phyloP scores from a whole-genome alignment of 1,139 yeast species.

The Geotrichum citri-aurantii region DNA sequence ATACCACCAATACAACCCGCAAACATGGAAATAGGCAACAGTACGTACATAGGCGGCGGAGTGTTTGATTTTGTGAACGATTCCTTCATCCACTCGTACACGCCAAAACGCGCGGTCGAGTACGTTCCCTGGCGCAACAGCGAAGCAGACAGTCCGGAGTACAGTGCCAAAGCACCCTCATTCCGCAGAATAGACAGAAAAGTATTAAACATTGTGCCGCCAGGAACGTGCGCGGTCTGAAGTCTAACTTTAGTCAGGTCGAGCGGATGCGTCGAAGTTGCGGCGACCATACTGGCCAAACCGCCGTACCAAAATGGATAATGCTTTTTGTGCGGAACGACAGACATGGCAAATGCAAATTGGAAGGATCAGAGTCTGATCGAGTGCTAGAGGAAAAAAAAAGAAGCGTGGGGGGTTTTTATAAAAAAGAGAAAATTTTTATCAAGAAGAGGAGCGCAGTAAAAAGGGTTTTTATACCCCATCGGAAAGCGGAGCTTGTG shows the following conservation, averaged over 20 bases:
- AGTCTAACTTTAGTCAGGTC: constrained; percentile 81
- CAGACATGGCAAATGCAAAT: background rate
- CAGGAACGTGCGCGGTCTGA: constrained; percentile 58
- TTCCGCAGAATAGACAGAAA: constrained; percentile 51
- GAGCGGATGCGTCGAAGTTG: constrained; percentile 53
- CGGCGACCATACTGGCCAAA: constrained; percentile 40
- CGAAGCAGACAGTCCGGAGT: constrained; percentile 78
- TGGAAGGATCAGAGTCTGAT: no score
- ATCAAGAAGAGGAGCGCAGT: background rate
- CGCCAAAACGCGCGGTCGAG: constrained; percentile 79
- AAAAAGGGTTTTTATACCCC: background rate
- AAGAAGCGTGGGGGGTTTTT: background rate
- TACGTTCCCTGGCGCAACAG: constrained; percentile 82
- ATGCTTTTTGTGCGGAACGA: background rate
- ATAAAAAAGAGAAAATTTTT: background rate
- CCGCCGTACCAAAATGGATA: constrained; percentile 52
- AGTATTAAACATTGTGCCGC: constrained; percentile 57
- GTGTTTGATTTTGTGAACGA: constrained; percentile 28
- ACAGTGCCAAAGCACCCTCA: constrained; percentile 66
- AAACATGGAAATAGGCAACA: constrained; percentile 74
- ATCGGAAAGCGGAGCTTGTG: background rate
- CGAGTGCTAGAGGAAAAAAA: background rate
- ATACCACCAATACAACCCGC: constrained; percentile 81
- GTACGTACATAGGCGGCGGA: constrained; percentile 43
- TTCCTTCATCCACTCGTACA: constrained; percentile 71